Base-by-base conservation (phyloP, 106 monocot genomes). In the Platanthera zijinensis region DNA sequence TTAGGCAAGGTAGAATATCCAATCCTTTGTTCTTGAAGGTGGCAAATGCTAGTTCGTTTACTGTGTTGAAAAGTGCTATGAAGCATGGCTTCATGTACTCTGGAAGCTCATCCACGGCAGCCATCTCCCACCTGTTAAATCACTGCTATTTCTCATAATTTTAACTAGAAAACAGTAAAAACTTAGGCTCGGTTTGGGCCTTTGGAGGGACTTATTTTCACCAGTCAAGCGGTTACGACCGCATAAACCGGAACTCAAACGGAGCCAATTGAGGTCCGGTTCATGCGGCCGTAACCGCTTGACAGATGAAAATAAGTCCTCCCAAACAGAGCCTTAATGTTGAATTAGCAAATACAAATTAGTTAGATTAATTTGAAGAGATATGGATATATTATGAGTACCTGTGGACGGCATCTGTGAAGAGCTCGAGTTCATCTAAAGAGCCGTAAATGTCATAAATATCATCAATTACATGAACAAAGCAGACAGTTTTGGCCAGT, bases 391-490 rank as follows among this genome's bases (percentile, higher is more conserved):
- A 14, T 17, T 3, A 15, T 14, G 9, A 13, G 80, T n/a, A 88
- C 91, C 83, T 86, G 7, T 82, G 53, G 7, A 88, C 78, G 25
- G 84, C 88, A 67, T 77, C 48, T 9, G 88, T 92, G 52, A 92
- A 92, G 6, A 83, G 78, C 28, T 77, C 77, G 25, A 86, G 69
- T 77, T 89, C 92, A 10, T 92, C 86, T 1, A 81, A 32, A 18
- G 89, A 63, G 25, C 84, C 89, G 73, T 92, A 87, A 2, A 86
- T 48, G 70, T 92, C 92, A 74, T 89, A 92, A 5, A 88, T 50
- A 78, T 91, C 88, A 71, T 91, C 88, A 1, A 88, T 48, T 2
- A 45, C 18, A 5, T 79, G 74, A 11, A 91, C 11, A 0, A 86
- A 53, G 22, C 51, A 32, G 57, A 52, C 67, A 0, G 67, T 68